A percentile compares a stretch with the other conserved stretches of the same genome.
These are phyloP conservation scores for Ustilago xerochloae DNA, from an alignment of 1,284 basidiomycete genomes.

Conservation along the genomic window DNA sequence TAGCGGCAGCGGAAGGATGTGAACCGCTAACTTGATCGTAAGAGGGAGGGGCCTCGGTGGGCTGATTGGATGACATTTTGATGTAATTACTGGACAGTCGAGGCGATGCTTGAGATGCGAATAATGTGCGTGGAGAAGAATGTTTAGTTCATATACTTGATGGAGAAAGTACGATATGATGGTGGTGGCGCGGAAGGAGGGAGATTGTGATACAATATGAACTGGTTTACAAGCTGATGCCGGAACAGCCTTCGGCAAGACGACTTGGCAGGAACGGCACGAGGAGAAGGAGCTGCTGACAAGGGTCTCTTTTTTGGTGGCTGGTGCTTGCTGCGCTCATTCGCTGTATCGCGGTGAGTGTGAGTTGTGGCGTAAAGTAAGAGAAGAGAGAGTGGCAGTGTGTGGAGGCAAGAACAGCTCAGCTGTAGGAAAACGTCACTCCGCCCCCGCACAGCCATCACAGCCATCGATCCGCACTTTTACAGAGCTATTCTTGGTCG, in stretches of 20 bases:
- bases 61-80: slow-evolving; percentile 18
- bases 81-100: not conserved
- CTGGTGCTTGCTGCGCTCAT: no score
- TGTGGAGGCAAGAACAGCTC: not conserved
- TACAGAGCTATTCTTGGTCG: not conserved
- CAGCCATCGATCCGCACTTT: not conserved
- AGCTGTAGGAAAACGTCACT: slow-evolving; percentile 1
- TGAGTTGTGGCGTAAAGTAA: no score
- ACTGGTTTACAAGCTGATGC: no score
- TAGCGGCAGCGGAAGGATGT: not conserved
- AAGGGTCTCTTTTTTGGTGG: no score
- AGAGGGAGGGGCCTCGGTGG: slow-evolving; percentile 34
- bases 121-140: not conserved
- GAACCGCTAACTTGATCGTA: slow-evolving; percentile 42
- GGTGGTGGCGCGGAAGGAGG: not conserved
- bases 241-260: not conserved
- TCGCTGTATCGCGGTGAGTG: not conserved
- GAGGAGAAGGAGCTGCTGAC: no score
- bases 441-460: not conserved
- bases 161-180: not conserved
- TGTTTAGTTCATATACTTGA: not conserved
- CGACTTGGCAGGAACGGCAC: no score
- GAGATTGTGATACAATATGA: no score
- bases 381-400: not conserved
- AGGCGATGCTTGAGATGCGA: not conserved